These are phyloP conservation scores for Corynespora cassiicola DNA, from an alignment of 2,329 filamentous ascomycete genomes.

Conservation along the genomic window DNA sequence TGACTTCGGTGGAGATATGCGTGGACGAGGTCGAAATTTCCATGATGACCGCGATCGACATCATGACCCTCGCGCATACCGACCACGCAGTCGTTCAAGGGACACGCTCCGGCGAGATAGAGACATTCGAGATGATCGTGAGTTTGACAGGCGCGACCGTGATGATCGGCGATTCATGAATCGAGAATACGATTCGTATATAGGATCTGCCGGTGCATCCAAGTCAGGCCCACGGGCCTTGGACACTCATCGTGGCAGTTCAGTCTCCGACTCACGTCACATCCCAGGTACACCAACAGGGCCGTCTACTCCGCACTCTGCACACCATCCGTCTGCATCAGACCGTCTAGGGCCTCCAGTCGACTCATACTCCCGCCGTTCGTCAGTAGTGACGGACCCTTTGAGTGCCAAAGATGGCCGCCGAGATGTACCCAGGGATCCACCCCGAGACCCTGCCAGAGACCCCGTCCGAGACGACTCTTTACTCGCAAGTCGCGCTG, in stretches of 20 bases:
- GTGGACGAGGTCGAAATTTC: constrained; percentile 54
- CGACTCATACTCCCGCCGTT: constrained; percentile 44
- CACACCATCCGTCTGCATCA: constrained; percentile 37
- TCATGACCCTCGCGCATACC: constrained; percentile 60
- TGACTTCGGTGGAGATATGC: constrained; percentile 32
- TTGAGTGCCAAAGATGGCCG: constrained; percentile 37
- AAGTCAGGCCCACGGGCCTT: constrained; percentile 36
- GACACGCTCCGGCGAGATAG: constrained; percentile 63
- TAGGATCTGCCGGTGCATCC: constrained; percentile 37
- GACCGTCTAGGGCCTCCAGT: constrained; percentile 39
- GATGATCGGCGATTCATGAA: constrained; percentile 53
- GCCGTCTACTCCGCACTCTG: constrained; percentile 34
- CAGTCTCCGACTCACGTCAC: constrained; percentile 36
- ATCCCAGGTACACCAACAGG: constrained; percentile 41
- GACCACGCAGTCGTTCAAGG: constrained; percentile 69
- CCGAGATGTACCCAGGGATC: no score
- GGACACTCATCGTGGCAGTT: constrained; percentile 39
- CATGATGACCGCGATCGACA: constrained; percentile 57
- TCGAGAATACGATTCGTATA: constrained; percentile 54
- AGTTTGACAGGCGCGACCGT: constrained; percentile 46
- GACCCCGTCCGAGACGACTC: constrained; percentile 53
- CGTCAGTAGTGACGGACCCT: constrained; percentile 44
- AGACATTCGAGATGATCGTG: constrained; percentile 48
- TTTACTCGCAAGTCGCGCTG: constrained; percentile 52
- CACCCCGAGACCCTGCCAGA: no score